phyloP scores from a whole-genome alignment of 495 filamentous ascomycete genomes.

The Cudoniella acicularis region DNA sequence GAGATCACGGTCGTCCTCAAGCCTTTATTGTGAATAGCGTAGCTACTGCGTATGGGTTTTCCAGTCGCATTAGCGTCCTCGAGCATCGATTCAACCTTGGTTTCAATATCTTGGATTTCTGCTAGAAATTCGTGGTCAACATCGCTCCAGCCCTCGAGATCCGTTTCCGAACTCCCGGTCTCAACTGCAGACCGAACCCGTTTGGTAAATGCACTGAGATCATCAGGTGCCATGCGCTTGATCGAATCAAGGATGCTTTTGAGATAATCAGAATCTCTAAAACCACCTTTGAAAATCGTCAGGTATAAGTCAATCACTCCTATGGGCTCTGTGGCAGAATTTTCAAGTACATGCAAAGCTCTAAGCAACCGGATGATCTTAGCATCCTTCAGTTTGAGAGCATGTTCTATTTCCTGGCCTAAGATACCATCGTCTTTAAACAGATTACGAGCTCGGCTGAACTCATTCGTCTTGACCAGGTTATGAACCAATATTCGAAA shows the following conservation, averaged over 20 bases:
- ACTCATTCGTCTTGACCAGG: slow-evolving; percentile 20
- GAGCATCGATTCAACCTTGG: slow-evolving; percentile 36
- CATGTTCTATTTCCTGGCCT: slow-evolving; percentile 2
- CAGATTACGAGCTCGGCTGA: slow-evolving; percentile 3
- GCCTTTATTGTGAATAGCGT: slow-evolving; percentile 65
- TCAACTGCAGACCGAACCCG: slow-evolving; percentile 30
- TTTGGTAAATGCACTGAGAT: slow-evolving; percentile 34
- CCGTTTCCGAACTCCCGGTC: slow-evolving; percentile 12
- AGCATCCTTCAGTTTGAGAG: slow-evolving; percentile 30
- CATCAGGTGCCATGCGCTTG: slow-evolving; percentile 37
- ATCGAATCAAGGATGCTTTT: slow-evolving; percentile 30
- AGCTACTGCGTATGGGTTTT: slow-evolving; percentile 65
- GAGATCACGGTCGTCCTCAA: slow-evolving; percentile 81
- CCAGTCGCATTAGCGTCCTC: slow-evolving; percentile 37
- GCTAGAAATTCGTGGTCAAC: slow-evolving; percentile 32
- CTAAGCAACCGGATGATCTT: slow-evolving; percentile 18
- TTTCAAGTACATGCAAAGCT: slow-evolving; percentile 14
- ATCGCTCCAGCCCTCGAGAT: slow-evolving; percentile 20
- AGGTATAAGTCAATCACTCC: slow-evolving; percentile 22
- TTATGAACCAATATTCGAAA: slow-evolving; percentile 56
- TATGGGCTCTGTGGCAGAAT: neutral
- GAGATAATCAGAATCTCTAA: slow-evolving; percentile 16
- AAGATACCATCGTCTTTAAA: slow-evolving; percentile 30
- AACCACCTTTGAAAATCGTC: slow-evolving; percentile 11
- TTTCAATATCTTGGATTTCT: slow-evolving; percentile 35